A percentile compares a stretch with the other conserved stretches of the same genome.
Conservation (phyloP, 768 basidiomycete genomes). For the Boletus tylopilopsis region DNA sequence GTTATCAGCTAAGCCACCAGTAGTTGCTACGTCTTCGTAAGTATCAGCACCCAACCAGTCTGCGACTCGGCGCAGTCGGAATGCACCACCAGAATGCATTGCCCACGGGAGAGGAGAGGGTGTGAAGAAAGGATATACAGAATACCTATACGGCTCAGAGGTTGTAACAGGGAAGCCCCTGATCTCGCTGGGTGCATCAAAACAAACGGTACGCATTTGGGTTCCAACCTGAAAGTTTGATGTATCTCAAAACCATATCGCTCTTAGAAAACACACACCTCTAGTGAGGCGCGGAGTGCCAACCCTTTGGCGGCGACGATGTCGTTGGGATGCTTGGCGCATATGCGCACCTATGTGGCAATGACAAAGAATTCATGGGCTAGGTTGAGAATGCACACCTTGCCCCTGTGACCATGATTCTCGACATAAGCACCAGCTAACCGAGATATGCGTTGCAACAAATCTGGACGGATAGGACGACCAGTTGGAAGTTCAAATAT, state of each 20-base stretch:
- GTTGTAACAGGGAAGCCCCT: slow-evolving; percentile 24
- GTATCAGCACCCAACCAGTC: slow-evolving; percentile 49
- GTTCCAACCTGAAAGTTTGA: slow-evolving; percentile 13
- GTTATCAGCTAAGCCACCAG: slow-evolving; percentile 38
- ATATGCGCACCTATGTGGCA: slow-evolving; percentile 48
- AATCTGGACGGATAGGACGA: slow-evolving; percentile 39
- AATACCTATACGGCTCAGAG: slow-evolving; percentile 42
- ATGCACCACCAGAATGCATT: slow-evolving; percentile 40
- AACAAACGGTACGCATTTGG: slow-evolving; percentile 21
- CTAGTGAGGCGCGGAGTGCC: slow-evolving; percentile 46
- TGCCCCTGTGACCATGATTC: slow-evolving; percentile 41
- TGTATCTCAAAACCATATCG: slow-evolving; percentile 7
- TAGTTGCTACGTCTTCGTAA: slow-evolving; percentile 33
- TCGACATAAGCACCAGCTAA: slow-evolving; percentile 62
- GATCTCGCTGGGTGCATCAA: slow-evolving; percentile 30
- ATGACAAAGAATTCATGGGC: not conserved
- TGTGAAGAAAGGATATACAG: slow-evolving; percentile 65
- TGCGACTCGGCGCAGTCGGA: slow-evolving; percentile 59
- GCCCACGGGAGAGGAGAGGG: slow-evolving; percentile 49
- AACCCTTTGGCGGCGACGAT: slow-evolving; percentile 48
- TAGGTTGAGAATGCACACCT: slow-evolving; percentile 34
- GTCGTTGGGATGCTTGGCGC: slow-evolving; percentile 41
- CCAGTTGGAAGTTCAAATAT: slow-evolving; percentile 43
- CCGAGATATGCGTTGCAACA: slow-evolving; percentile 67
- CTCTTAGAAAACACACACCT: slow-evolving; percentile 37